These are phyloP conservation scores for Fusarium sp. DNA, from an alignment of 2,329 filamentous ascomycete species.

Conservation along the genomic window DNA sequence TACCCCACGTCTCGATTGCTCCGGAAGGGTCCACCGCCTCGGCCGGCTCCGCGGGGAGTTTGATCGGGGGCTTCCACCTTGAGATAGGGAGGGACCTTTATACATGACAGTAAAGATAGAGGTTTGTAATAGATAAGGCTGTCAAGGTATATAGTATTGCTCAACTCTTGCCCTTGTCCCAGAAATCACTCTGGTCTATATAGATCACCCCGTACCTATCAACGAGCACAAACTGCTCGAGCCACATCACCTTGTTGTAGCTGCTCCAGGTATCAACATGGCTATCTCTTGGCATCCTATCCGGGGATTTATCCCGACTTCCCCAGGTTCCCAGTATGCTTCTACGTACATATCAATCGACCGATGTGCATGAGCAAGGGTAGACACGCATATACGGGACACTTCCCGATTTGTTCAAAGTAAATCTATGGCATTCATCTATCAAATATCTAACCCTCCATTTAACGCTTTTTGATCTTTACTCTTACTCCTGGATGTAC, in stretches of 20 bases:
- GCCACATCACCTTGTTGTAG: background rate
- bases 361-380: background rate
- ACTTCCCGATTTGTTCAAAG: background rate
- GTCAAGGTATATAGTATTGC: background rate
- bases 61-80: conserved; percentile 47
- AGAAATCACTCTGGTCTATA: background rate
- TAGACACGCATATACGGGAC: background rate
- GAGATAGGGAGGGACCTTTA: conserved; percentile 14
- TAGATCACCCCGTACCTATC: background rate
- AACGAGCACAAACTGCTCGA: background rate
- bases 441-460: conserved; percentile 3
- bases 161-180: background rate
- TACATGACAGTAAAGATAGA: background rate
- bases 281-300: conserved; percentile 4
- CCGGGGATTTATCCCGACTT: background rate
- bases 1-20: conserved; percentile 36
- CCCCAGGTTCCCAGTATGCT: background rate
- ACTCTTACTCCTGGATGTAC: conserved; percentile 64
- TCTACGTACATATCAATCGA: background rate
- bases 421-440: conserved; percentile 18
- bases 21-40: conserved; percentile 28
- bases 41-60: conserved; percentile 49
- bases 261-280: background rate
- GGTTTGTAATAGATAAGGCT: background rate
- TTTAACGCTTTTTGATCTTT: conserved; percentile 1